A percentile compares a stretch with the other conserved stretches of the same genome.
phyloP scores from a whole-genome alignment of 345 rosid genomes.

The Bruguiera gymnorhiza region DNA sequence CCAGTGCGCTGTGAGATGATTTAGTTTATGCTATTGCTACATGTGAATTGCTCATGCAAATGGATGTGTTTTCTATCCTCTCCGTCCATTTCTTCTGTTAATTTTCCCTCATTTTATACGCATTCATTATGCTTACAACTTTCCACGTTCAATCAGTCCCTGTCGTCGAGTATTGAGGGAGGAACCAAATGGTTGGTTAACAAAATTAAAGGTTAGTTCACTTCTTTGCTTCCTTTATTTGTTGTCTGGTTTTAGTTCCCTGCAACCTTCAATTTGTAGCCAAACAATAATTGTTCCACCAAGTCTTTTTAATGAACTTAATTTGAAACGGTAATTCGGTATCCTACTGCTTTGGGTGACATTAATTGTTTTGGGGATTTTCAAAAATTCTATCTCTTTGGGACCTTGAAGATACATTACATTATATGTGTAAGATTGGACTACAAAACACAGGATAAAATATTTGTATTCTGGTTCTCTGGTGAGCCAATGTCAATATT shows the following conservation, averaged over 20 bases:
- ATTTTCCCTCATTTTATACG: background rate
- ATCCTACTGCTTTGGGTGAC: background rate
- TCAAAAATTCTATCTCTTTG: background rate
- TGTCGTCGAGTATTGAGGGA: slow-evolving; percentile 77
- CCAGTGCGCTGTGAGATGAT: too few species aligned
- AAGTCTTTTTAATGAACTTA: too few species aligned
- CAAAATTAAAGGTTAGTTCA: slow-evolving; percentile 77
- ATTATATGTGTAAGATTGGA: background rate
- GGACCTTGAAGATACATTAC: background rate
- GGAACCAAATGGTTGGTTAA: slow-evolving; percentile 93
- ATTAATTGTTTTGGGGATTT: background rate
- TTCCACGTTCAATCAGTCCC: slow-evolving; percentile 43
- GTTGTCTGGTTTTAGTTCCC: background rate
- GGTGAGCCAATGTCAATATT: background rate
- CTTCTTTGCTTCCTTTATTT: background rate
- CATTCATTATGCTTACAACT: background rate
- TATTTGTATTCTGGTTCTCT: background rate
- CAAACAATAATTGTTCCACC: too few species aligned
- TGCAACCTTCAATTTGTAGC: background rate
- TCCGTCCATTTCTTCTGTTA: background rate
- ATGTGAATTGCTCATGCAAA: too few species aligned
- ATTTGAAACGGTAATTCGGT: too few species aligned
- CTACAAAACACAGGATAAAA: background rate
- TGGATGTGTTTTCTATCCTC: too few species aligned
- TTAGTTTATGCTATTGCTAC: background rate